Base-by-base conservation (phyloP, 768 basidiomycete genomes). In the Sutorius australiensis region DNA sequence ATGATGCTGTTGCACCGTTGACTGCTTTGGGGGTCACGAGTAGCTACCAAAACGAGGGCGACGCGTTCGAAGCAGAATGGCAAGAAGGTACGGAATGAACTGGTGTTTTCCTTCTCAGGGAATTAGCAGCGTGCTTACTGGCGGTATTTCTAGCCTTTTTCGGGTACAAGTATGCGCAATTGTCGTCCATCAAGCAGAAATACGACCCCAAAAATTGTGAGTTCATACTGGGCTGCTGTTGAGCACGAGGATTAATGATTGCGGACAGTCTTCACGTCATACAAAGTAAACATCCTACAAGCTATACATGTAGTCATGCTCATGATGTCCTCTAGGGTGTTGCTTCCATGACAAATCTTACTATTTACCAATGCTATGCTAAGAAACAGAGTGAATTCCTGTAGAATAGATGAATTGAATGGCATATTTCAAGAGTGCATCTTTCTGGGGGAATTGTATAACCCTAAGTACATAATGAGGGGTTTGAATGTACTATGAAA, bases 1-100 rank as follows among this genome's bases (percentile, higher is more conserved):
- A 50, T 3, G 12, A 46, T 14, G 52, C 64, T 1, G 46, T 56
- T 37, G 19, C 38, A 9, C 60, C 62, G 0, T 27, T 67, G 45
- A 40, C 47, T 5, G 52, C 54, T 0, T 24, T 67, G 14, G 64
- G 60, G 12, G 36, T 61, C 34, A 54, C 14, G 33, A 41, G 57
- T 14, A 64, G 62, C 39, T 65, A 67, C 55, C 62, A 64, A 31
- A 64, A 59, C 33, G 62, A 65, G 48, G 65, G 46, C 3, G 51
- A 50, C 19, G 27, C 51, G 8, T 65, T 54, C 38, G 63, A 65
- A 17, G n/a, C 1, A 6, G 36, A 61, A 31, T 65, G 61, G 61
- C 59, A 66, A 48, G 42, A 51, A 46, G 37, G 60, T 59, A 40
- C 11, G 8, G 19, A 9, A 31, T 16, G 31, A 12, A 11, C 12